Conservation (phyloP, 1,139 yeast genomes). For the Komagataea norvegica region DNA sequence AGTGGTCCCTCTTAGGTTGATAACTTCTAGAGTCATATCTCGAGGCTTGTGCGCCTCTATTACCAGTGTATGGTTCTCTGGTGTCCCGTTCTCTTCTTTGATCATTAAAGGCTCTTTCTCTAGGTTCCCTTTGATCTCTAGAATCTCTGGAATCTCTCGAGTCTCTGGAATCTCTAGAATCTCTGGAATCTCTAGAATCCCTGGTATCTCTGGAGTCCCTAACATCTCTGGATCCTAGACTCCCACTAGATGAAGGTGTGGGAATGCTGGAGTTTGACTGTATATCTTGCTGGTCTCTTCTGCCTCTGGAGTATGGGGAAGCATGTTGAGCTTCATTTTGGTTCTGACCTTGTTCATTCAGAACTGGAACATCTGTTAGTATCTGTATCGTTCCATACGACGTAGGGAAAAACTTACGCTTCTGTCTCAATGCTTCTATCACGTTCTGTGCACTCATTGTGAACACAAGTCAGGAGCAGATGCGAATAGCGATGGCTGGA, state of each 20-base stretch:
- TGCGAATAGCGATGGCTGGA: too few species aligned
- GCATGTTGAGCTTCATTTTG: too few species aligned
- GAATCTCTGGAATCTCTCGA: slow-evolving; percentile 6
- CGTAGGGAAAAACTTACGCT: slow-evolving; percentile 15
- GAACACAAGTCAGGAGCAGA: not conserved
- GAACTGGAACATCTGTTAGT: not conserved
- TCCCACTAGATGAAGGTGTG: slow-evolving; percentile 8
- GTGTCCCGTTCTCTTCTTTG: slow-evolving; percentile 1
- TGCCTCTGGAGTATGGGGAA: too few species aligned
- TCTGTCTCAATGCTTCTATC: slow-evolving; percentile 23
- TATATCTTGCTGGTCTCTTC: too few species aligned
- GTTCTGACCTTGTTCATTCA: too few species aligned
- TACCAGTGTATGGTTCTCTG: slow-evolving; percentile 6
- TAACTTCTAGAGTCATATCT: not conserved
- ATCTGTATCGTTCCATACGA: not conserved
- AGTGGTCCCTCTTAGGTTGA: not conserved
- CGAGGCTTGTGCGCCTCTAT: not conserved
- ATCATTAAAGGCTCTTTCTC: too few species aligned
- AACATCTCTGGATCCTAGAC: not conserved
- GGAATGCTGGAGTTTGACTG: not conserved
- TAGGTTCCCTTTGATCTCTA: too few species aligned
- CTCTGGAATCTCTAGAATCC: slow-evolving; percentile 5
- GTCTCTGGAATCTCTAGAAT: slow-evolving; percentile 5
- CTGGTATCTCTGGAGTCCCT: slow-evolving; percentile 6
- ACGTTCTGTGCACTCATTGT: slow-evolving; percentile 22